Percentiles rank a stretch among this genome's conserved stretches.
phyloP scores from a whole-genome alignment of 108 stramenopile genomes.

The Cylindrotheca fusiformis region DNA sequence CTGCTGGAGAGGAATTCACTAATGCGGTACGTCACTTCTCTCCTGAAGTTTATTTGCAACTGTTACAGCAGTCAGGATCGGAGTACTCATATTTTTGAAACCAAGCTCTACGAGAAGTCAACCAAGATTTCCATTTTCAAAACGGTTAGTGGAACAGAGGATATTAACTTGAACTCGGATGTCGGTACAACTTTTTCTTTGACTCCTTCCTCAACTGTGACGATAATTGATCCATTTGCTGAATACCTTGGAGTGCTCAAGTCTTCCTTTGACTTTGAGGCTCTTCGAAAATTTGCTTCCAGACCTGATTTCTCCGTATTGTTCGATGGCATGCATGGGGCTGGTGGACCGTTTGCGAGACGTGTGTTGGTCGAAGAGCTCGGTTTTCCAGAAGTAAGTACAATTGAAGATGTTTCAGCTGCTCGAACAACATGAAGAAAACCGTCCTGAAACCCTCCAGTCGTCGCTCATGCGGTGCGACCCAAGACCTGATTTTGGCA shows the following conservation, averaged over 20 bases:
- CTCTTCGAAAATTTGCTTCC: slow-evolving; percentile 64
- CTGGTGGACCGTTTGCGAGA: slow-evolving; percentile 94
- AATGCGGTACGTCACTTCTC: slow-evolving; percentile 68
- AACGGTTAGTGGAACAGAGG: slow-evolving; percentile 52
- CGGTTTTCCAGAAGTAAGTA: slow-evolving; percentile 75
- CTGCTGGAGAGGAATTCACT: slow-evolving; percentile 96
- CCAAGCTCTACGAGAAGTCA: slow-evolving; percentile 66
- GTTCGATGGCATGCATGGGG: slow-evolving; percentile 99
- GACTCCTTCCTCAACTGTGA: slow-evolving; percentile 64
- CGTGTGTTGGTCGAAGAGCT: slow-evolving; percentile 92
- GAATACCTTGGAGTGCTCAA: slow-evolving; percentile 86
- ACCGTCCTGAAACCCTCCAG: no score
- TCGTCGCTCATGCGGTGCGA: slow-evolving; percentile 83
- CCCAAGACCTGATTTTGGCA: slow-evolving; percentile 94
- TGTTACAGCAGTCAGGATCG: not conserved
- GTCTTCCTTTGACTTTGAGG: slow-evolving; percentile 94
- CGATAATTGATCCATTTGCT: slow-evolving; percentile 81
- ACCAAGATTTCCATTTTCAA: slow-evolving; percentile 61
- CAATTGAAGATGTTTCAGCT: not conserved
- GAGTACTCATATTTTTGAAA: not conserved
- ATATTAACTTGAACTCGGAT: slow-evolving; percentile 62
- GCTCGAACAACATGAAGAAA: not conserved
- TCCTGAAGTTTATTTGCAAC: not conserved
- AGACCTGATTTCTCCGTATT: slow-evolving; percentile 84
- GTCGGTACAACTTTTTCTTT: slow-evolving; percentile 62